These are phyloP conservation scores for Ailanthus altissimus DNA, from an alignment of 345 rosid species.

Conservation along the genomic window DNA sequence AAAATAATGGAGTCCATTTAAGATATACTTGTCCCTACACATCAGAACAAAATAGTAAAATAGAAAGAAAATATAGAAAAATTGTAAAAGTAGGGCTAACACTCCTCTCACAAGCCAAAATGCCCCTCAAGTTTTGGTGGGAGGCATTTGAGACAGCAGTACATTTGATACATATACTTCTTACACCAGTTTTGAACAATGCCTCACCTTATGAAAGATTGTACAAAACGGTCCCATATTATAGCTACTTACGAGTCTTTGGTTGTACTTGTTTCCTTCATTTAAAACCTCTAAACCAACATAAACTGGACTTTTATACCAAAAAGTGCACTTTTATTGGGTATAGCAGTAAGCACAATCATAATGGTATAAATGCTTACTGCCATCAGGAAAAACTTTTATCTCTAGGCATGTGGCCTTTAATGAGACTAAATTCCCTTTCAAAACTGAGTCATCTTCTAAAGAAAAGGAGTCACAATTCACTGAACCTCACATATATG, in stretches of 20 bases:
- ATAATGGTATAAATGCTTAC: not conserved
- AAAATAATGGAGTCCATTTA: not conserved
- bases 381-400: not conserved
- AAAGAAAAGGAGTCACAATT: not conserved
- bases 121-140: not conserved
- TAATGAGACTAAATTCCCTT: not conserved
- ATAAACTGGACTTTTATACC: not conserved
- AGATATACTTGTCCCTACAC: not conserved
- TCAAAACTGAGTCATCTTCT: not conserved
- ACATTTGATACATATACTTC: not conserved
- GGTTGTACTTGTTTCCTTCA: not conserved
- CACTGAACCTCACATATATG: no score
- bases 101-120: not conserved
- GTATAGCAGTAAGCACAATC: not conserved
- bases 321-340: not conserved
- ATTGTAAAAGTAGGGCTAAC: not conserved
- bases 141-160: not conserved
- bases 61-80: not conserved
- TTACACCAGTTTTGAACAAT: not conserved
- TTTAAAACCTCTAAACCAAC: not conserved
- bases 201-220: not conserved
- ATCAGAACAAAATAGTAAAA: not conserved
- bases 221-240: not conserved
- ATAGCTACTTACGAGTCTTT: not conserved
- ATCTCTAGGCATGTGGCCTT: not conserved